Evolutionary conservation across 2,329 filamentous ascomycete species (phyloP).

Genomic region (Didymella segeticola): DNA sequence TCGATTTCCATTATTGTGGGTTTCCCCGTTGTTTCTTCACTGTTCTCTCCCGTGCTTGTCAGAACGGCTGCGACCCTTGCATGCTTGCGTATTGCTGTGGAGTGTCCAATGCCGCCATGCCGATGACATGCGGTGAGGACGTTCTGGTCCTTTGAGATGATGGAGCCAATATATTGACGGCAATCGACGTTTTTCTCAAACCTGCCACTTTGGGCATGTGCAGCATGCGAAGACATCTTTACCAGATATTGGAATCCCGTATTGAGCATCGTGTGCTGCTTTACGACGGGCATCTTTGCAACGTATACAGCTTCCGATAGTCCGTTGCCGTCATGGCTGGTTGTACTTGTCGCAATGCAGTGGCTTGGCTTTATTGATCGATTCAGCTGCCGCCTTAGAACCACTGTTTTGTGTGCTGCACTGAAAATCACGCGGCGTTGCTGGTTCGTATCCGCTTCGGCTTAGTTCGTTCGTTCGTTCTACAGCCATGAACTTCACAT

Average conservation of each 20-base stretch:
- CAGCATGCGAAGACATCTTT: neutral
- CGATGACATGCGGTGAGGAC: conserved; percentile 1
- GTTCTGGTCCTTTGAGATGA: conserved; percentile 1
- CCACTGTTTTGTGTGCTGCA: neutral
- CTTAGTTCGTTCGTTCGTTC: neutral
- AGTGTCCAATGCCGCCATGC: neutral
- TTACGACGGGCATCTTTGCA: neutral
- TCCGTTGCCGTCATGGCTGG: no score
- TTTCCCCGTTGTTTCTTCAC: neutral
- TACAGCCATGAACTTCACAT: neutral
- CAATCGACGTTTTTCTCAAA: conserved; percentile 6
- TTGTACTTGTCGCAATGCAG: neutral
- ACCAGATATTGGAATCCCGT: conserved; percentile 5
- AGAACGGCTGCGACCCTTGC: neutral
- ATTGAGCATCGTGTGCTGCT: conserved; percentile 1
- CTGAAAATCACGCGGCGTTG: neutral
- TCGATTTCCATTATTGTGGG: neutral
- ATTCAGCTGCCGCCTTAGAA: neutral
- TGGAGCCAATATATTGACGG: conserved; percentile 17
- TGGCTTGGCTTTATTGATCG: neutral
- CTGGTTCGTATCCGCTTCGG: neutral
- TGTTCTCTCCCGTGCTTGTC: neutral
- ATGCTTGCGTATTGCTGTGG: neutral
- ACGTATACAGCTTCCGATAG: no score
- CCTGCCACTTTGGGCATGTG: conserved; percentile 6